Evolutionary conservation across 495 filamentous ascomycete species (phyloP).

Genomic region (Cryomyces antarcticus): DNA sequence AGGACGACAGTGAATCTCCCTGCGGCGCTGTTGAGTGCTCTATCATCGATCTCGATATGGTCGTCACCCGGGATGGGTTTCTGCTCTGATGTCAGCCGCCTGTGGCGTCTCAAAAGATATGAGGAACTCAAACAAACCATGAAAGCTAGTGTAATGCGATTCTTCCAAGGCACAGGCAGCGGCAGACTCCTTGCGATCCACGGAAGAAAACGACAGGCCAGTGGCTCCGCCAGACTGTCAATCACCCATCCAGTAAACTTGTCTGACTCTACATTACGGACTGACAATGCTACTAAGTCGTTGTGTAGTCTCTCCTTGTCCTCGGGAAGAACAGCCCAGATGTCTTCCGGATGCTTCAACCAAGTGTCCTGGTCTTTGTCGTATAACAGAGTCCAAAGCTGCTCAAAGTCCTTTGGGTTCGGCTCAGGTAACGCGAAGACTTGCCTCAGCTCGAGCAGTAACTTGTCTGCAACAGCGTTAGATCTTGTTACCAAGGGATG

Average conservation of each 20-base stretch:
- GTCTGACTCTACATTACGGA: slow-evolving; percentile 3
- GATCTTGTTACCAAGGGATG: no score
- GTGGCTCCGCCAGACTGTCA: not conserved
- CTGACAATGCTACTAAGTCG: slow-evolving; percentile 5
- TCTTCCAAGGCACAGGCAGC: no score
- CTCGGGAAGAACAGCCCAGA: slow-evolving; percentile 3
- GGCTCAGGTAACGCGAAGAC: slow-evolving; percentile 7
- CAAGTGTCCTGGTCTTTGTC: slow-evolving; percentile 1
- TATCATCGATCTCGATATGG: not conserved
- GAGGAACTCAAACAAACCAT: not conserved
- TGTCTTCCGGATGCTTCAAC: slow-evolving; percentile 8
- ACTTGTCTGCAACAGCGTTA: not conserved
- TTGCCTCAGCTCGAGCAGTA: slow-evolving; percentile 3
- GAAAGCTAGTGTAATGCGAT: not conserved
- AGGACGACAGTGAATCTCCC: slow-evolving; percentile 11
- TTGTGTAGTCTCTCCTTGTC: slow-evolving; percentile 1
- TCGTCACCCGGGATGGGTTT: not conserved
- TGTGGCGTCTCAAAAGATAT: not conserved
- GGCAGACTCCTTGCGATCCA: no score
- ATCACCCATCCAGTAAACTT: slow-evolving; percentile 6
- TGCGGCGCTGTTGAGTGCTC: not conserved
- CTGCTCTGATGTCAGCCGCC: no score
- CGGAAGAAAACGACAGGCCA: no score
- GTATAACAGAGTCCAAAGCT: slow-evolving; percentile 6
- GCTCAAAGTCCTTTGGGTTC: slow-evolving; percentile 4